phyloP scores from a whole-genome alignment of 2,329 filamentous ascomycete species.

The Aspergillus sp. region DNA sequence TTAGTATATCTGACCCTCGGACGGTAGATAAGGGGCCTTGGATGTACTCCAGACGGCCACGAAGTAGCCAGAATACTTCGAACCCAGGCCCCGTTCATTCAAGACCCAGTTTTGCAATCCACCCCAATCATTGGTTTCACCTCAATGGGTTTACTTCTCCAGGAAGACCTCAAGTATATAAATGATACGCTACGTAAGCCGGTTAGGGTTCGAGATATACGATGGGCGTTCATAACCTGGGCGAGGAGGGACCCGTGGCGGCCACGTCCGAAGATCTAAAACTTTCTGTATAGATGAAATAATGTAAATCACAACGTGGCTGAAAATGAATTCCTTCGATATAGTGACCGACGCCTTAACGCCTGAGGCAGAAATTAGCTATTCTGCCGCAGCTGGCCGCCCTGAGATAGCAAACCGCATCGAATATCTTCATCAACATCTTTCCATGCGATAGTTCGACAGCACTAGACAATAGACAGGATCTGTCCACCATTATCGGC shows the following conservation, averaged over 20 bases:
- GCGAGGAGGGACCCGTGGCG: not conserved
- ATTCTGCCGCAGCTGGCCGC: constrained; percentile 10
- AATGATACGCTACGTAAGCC: not conserved
- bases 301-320: not conserved
- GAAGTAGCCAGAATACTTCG: not conserved
- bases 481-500: not conserved
- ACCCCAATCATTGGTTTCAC: not conserved
- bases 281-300: not conserved
- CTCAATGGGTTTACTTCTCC: not conserved
- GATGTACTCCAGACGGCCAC: not conserved
- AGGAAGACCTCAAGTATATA: not conserved
- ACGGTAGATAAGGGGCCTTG: not conserved
- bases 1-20: not conserved
- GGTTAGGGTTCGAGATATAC: not conserved
- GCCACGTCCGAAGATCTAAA: not conserved
- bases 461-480: not conserved
- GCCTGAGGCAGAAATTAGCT: not conserved
- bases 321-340: not conserved
- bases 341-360: not conserved
- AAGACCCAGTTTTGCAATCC: not conserved
- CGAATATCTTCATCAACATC: constrained; percentile 9
- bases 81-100: not conserved
- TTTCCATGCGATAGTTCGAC: not conserved
- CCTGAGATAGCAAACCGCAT: constrained; percentile 4
- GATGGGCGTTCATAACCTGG: not conserved